Evolutionary conservation across 2,329 filamentous ascomycete genomes (phyloP).

Genomic region (Apiospora koreana): DNA sequence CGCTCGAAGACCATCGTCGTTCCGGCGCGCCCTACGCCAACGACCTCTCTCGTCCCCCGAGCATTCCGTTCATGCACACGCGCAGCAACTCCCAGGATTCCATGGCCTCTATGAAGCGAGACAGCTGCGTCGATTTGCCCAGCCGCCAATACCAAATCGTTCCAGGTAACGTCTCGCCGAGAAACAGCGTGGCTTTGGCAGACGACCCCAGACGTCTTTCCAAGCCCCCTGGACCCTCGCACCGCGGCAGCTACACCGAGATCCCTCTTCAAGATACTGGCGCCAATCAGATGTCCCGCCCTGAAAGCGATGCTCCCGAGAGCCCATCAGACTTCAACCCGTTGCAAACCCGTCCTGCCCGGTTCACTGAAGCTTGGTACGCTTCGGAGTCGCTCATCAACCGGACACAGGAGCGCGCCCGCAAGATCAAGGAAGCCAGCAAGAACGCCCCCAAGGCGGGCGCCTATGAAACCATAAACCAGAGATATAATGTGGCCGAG

Average conservation of each 20-base stretch:
- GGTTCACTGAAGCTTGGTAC: constrained; percentile 57
- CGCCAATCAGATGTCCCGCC: constrained; percentile 16
- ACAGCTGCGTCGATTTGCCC: constrained; percentile 57
- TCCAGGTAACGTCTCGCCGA: constrained; percentile 44
- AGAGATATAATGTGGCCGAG: constrained; percentile 40
- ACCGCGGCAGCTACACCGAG: constrained; percentile 50
- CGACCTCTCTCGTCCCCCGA: constrained; percentile 46
- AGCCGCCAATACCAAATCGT: constrained; percentile 56
- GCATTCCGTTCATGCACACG: constrained; percentile 80
- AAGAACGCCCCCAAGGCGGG: constrained; percentile 28
- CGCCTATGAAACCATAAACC: constrained; percentile 48
- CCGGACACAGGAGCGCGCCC: constrained; percentile 55
- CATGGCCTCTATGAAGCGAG: constrained; percentile 48
- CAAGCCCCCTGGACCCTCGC: constrained; percentile 31
- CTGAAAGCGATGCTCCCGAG: background rate
- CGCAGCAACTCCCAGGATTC: constrained; percentile 64
- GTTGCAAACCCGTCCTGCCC: constrained; percentile 41
- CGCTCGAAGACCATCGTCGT: constrained; percentile 41
- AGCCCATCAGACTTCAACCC: constrained; percentile 18
- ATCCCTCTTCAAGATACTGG: constrained; percentile 47
- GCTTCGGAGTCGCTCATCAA: constrained; percentile 55
- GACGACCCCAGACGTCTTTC: constrained; percentile 51
- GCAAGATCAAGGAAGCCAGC: constrained; percentile 40
- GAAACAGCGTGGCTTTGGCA: constrained; percentile 41
- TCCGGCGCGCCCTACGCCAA: constrained; percentile 48